Percentiles rank a stretch among this genome's conserved stretches.
Evolutionary conservation across 2,329 filamentous ascomycete species (phyloP).

Genomic region (Cladosporium sp.): DNA sequence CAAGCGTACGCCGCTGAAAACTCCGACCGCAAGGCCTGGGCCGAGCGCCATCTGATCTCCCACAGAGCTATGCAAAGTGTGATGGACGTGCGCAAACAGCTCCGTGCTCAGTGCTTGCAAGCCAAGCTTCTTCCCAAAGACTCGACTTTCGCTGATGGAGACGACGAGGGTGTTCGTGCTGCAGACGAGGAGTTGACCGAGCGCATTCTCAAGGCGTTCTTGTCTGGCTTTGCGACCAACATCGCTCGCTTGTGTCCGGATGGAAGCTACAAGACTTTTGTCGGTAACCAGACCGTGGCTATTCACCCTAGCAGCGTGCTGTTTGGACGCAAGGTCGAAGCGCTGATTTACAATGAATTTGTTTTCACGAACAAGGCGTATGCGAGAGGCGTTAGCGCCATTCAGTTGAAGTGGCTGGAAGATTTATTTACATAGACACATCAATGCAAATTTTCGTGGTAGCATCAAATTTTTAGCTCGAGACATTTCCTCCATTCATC

Average conservation of each 20-base stretch:
- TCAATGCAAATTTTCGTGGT: not conserved
- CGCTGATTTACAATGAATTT: constrained; percentile 66
- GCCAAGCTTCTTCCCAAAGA: constrained; percentile 40
- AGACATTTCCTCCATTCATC: not conserved
- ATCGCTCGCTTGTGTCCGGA: constrained; percentile 61
- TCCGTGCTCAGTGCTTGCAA: constrained; percentile 56
- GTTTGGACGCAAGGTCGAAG: constrained; percentile 61
- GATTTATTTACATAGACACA: constrained; percentile 42
- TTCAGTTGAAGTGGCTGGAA: constrained; percentile 63
- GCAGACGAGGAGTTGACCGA: constrained; percentile 51
- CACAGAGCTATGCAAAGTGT: constrained; percentile 66
- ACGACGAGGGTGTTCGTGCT: constrained; percentile 35
- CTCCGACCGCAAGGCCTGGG: constrained; percentile 61
- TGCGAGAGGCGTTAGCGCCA: constrained; percentile 61
- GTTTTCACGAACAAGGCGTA: constrained; percentile 66
- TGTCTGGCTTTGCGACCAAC: constrained; percentile 61
- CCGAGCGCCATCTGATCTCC: constrained; percentile 58
- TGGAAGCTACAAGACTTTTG: constrained; percentile 61
- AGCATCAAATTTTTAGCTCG: not conserved
- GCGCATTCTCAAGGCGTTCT: constrained; percentile 58
- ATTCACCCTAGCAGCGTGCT: constrained; percentile 64
- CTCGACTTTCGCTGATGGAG: constrained; percentile 2
- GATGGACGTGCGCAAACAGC: constrained; percentile 65
- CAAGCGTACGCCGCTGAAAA: constrained; percentile 60
- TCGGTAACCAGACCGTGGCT: constrained; percentile 62